These are phyloP conservation scores for Avena atlantica DNA, from an alignment of 176 grass and related monocot genomes.

Conservation along the genomic window DNA sequence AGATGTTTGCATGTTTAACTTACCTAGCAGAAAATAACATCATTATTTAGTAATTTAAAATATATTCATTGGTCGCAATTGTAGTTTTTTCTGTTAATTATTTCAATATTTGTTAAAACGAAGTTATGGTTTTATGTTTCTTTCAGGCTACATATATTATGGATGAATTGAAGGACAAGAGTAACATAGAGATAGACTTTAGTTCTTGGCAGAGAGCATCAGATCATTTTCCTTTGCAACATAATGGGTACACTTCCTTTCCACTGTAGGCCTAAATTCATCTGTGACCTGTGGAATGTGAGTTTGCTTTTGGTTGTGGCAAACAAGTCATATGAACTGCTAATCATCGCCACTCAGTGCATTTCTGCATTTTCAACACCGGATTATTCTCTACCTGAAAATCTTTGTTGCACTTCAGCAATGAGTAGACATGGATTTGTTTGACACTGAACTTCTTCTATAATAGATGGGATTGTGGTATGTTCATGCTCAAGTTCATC, in stretches of 20 bases:
- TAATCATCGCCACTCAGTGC: constrained; percentile 14
- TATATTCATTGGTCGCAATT: too few relatives aligned
- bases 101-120: background rate
- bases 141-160: constrained; percentile 66
- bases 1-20: constrained; percentile 15
- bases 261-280: constrained; percentile 31
- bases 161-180: constrained; percentile 83
- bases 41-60: too few relatives aligned
- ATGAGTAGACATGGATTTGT: background rate
- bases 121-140: constrained; percentile 38
- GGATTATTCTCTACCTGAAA: constrained; percentile 17
- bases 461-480: constrained; percentile 85
- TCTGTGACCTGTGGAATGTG: background rate
- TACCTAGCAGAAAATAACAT: constrained; percentile 6
- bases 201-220: constrained; percentile 50
- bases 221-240: constrained; percentile 51
- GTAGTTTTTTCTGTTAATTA: background rate
- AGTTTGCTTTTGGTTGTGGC: background rate
- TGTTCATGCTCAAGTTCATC: constrained; percentile 93
- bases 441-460: constrained; percentile 30
- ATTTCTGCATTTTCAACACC: constrained; percentile 5
- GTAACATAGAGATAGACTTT: constrained; percentile 57
- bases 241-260: constrained; percentile 65
- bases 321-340: background rate
- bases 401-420: constrained; percentile 7